Evolutionary conservation across 345 rosid species (phyloP).

Genomic region (Euphorbia tirucalli): DNA sequence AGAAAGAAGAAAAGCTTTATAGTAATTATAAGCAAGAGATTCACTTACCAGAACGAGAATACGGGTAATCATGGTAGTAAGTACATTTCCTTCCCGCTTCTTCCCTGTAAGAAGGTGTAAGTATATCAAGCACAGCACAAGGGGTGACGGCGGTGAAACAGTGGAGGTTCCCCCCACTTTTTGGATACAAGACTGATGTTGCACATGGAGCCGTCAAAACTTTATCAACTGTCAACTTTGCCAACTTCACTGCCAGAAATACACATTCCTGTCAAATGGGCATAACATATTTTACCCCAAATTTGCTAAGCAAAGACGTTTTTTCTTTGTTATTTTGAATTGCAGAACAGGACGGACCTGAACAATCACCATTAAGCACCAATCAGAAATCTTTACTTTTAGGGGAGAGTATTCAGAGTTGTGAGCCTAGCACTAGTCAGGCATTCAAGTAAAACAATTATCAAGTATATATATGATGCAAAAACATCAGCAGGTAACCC

Average conservation of each 20-base stretch:
- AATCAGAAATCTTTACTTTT: too few species aligned
- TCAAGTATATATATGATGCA: background rate
- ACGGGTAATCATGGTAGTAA: conserved; percentile 80
- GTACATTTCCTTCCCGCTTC: conserved; percentile 70
- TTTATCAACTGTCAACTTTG: conserved; percentile 58
- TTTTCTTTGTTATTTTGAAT: too few species aligned
- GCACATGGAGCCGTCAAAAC: conserved; percentile 63
- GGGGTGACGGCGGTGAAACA: conserved; percentile 90
- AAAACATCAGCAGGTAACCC: background rate
- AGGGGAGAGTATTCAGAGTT: background rate
- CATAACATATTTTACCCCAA: background rate
- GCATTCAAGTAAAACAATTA: background rate
- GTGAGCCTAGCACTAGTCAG: background rate
- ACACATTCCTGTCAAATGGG: background rate
- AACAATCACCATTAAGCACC: background rate
- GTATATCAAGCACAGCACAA: conserved; percentile 87
- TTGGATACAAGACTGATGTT: conserved; percentile 73
- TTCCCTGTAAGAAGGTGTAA: conserved; percentile 86
- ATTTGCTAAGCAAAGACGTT: conserved; percentile 3
- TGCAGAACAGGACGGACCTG: background rate
- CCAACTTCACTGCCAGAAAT: conserved; percentile 63
- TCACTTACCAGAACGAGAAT: conserved; percentile 54
- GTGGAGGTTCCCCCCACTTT: conserved; percentile 83
- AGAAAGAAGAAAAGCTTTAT: background rate
- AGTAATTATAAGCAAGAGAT: background rate